Conservation (phyloP, 768 basidiomycete species). For the Grammothele lineata region DNA sequence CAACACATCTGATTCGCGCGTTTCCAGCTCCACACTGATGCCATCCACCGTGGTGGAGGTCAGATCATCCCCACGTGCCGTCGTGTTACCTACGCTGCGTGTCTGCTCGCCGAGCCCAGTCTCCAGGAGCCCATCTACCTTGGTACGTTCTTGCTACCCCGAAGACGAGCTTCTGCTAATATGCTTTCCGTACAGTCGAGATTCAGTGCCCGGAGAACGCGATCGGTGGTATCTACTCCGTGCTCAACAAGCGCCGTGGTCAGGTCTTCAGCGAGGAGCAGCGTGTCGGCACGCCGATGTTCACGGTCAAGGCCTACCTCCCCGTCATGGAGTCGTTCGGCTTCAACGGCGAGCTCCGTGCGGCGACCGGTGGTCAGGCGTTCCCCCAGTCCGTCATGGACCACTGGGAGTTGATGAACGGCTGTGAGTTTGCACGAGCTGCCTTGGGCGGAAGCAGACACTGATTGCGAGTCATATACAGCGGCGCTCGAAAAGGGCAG, state of each 20-base stretch:
- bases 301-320: slow-evolving; percentile 96
- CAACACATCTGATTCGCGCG: too few relatives aligned
- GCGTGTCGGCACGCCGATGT: slow-evolving; percentile 96
- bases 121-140: slow-evolving; percentile 97
- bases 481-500: slow-evolving; percentile 86
- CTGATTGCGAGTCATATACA: slow-evolving; percentile 27
- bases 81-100: slow-evolving; percentile 94
- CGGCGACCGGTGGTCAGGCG: slow-evolving; percentile 92
- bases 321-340: slow-evolving; percentile 93
- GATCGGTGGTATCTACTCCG: slow-evolving; percentile 95
- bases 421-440: slow-evolving; percentile 46
- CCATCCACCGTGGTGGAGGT: slow-evolving; percentile 99
- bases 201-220: slow-evolving; percentile 97
- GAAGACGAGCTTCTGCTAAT: slow-evolving; percentile 11
- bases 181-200: slow-evolving; percentile 61
- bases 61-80: slow-evolving; percentile 97
- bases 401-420: slow-evolving; percentile 85
- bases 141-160: slow-evolving; percentile 39
- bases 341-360: slow-evolving; percentile 94
- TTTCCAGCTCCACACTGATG: slow-evolving; percentile 97
- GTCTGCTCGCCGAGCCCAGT: slow-evolving; percentile 84
- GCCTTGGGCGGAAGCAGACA: too few relatives aligned
- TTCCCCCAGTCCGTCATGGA: slow-evolving; percentile 97
- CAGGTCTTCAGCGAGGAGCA: slow-evolving; percentile 99
- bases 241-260: slow-evolving; percentile 94